Evolutionary conservation across 768 basidiomycete species (phyloP), one percentile per base, ranked within the genome.

Genomic region (Tulasnella sp.): DNA sequence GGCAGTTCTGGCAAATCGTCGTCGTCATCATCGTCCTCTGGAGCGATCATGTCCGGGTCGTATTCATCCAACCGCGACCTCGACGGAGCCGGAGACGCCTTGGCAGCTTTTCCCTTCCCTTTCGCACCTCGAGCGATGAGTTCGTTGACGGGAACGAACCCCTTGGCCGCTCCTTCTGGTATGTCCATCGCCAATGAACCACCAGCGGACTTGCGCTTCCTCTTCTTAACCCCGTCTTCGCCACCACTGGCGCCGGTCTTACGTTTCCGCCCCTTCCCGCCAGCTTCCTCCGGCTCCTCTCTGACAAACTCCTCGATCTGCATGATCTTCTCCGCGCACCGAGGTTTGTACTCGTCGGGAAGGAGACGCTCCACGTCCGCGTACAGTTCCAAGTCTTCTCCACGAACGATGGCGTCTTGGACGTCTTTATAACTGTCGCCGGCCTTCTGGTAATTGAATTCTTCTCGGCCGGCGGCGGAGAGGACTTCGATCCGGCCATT

Each of bases 401-500:
- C 96, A 78, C 92, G 91, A 75, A 92, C 89, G 84, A 99, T 98
- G 60, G 92, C 90, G 83, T 91, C 92, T 85, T 99, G 97, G 3
- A 99, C 94, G 83, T 95, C 92, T 82, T 92, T 90, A 86, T 99
- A 97, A 2, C 91, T 91, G 60, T 90, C 91, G 83, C 95, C 92
- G 0, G 98, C 96, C 82, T 93, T 94, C 77, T 94, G 93, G 88
- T 96, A 94, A 83, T 98, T 97, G 74, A 88, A 84, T 83, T 99
- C 96, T 86, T 99, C 98, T 34, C 97, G 92, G 41, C 92, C 91
- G 85, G 97, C 94, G 8, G 96, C 92, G 82, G 98, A 92, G 28
- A 99, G 88, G 16, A 97, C 94, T 84, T 97, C 94, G n/a, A 99
- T 94, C 72, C 90, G 87, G 12, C 98, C 98, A 72, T 92, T 90